Conservation (phyloP, 345 rosid species). For the Moricandia arvensis region DNA sequence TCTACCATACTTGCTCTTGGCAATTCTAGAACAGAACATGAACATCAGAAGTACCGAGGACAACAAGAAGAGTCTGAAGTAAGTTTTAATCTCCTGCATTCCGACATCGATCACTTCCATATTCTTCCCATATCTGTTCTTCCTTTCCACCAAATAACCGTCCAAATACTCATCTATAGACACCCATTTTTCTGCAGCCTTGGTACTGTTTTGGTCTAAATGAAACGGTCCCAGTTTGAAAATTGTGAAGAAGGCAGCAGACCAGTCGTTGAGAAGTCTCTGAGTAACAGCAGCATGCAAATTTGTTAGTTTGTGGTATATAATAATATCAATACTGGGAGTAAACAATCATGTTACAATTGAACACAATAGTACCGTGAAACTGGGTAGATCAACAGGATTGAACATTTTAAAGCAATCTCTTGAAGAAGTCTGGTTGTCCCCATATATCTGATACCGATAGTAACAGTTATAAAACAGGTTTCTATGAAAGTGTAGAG, state of each 20-base stretch:
- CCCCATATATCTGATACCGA: constrained; percentile 78
- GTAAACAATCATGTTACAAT: not conserved
- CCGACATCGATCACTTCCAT: constrained; percentile 88
- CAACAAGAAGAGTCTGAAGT: constrained; percentile 89
- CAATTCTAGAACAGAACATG: constrained; percentile 95
- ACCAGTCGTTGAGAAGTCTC: constrained; percentile 91
- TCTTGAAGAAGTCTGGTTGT: constrained; percentile 51
- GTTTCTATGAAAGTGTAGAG: not conserved
- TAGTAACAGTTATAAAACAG: constrained; percentile 6
- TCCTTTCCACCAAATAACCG: constrained; percentile 64
- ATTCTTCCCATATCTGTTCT: constrained; percentile 44
- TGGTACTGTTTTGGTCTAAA: constrained; percentile 41
- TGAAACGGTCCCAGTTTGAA: constrained; percentile 60
- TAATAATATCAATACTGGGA: not conserved
- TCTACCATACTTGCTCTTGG: constrained; percentile 71
- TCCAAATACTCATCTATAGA: constrained; percentile 77
- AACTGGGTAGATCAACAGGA: constrained; percentile 71
- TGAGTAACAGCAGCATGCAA: constrained; percentile 37
- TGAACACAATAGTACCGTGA: constrained; percentile 58
- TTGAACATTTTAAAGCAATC: constrained; percentile 99
- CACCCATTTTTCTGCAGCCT: constrained; percentile 58
- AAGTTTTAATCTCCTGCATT: constrained; percentile 94
- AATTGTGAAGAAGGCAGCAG: constrained; percentile 72
- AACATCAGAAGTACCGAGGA: constrained; percentile 78
- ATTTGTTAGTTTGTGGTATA: not conserved